phyloP scores from a whole-genome alignment of 2,329 filamentous ascomycete genomes.

The Fusarium newnesense region DNA sequence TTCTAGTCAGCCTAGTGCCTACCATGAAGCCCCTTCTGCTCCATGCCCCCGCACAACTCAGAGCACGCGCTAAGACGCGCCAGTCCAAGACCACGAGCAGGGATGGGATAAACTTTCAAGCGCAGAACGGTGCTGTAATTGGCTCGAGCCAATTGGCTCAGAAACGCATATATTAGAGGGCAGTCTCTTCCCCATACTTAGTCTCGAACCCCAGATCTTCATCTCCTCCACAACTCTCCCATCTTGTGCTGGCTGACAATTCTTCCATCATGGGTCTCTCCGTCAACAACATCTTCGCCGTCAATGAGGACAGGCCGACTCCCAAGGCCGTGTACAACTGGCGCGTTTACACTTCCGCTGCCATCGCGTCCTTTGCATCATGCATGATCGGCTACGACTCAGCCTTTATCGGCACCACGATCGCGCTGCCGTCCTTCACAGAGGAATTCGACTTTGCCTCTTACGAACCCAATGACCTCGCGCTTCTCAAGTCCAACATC shows the following conservation, averaged over 20 bases:
- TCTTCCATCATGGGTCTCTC: neutral
- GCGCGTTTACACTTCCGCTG: slow-evolving; percentile 65
- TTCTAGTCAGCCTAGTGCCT: neutral
- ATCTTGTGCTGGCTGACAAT: neutral
- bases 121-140: neutral
- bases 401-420: slow-evolving; percentile 82
- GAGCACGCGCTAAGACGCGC: neutral
- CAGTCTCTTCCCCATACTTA: neutral
- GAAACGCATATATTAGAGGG: neutral
- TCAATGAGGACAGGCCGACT: slow-evolving; percentile 67
- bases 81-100: neutral
- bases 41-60: neutral
- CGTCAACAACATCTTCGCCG: slow-evolving; percentile 57
- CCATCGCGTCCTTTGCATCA: slow-evolving; percentile 65
- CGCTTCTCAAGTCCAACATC: slow-evolving; percentile 77
- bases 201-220: neutral
- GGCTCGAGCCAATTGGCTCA: neutral
- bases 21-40: neutral
- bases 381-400: slow-evolving; percentile 72
- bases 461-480: slow-evolving; percentile 58
- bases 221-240: neutral
- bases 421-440: slow-evolving; percentile 75
- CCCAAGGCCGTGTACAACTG: slow-evolving; percentile 68
- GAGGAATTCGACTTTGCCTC: slow-evolving; percentile 72
- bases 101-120: slow-evolving; percentile 13